A percentile compares a stretch with the other conserved stretches of the same genome.
Evolutionary conservation across 75 land plant species (phyloP).

Genomic region (Pinus albicaulis): DNA sequence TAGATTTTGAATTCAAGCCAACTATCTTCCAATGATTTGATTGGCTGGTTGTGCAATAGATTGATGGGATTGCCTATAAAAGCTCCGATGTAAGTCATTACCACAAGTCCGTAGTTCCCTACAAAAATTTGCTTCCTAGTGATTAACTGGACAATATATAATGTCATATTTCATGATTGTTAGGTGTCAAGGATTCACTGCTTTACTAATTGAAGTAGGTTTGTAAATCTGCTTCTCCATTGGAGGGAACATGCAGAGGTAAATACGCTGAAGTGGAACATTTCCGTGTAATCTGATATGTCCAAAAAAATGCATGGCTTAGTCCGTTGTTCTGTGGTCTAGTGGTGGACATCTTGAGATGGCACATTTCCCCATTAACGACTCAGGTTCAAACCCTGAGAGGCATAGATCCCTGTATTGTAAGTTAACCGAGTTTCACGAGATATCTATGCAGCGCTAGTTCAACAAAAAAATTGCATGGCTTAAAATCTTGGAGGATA

Average conservation of each 20-base stretch:
- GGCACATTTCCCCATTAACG: too few species aligned
- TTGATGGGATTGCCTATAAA: neutral
- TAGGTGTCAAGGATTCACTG: too few species aligned
- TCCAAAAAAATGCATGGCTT: neutral
- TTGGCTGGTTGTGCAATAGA: conserved; percentile 11
- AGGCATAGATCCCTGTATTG: too few species aligned
- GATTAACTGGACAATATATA: neutral
- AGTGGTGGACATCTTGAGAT: too few species aligned
- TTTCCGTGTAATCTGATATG: neutral
- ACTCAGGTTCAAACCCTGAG: too few species aligned
- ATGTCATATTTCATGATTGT: too few species aligned
- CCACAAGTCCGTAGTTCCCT: neutral
- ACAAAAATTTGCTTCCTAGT: neutral
- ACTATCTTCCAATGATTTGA: conserved; percentile 4
- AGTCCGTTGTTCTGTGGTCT: too few species aligned
- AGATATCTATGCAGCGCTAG: too few species aligned
- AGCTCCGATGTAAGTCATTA: neutral
- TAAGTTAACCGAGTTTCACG: too few species aligned
- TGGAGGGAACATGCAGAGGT: neutral
- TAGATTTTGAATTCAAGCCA: conserved; percentile 1
- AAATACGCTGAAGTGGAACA: neutral
- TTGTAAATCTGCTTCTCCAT: neutral
- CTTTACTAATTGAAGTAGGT: too few species aligned
- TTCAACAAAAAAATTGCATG: too few species aligned
- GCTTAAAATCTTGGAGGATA: too few species aligned